Evolutionary conservation across 768 basidiomycete genomes (phyloP).

Genomic region (Tulasnella sp.): DNA sequence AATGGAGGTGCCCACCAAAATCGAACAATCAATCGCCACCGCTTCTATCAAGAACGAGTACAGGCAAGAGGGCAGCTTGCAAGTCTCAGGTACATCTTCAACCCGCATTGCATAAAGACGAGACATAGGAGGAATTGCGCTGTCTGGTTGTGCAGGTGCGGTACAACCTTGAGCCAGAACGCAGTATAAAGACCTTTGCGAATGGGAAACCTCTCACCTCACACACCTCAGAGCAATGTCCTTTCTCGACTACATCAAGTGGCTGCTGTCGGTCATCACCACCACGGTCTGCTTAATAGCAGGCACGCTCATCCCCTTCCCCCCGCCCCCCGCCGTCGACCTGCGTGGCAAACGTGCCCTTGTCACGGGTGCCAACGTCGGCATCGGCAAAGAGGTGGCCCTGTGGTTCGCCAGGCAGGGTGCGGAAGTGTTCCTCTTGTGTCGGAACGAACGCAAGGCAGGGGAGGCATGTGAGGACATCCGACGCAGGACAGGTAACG

Average conservation of each 20-base stretch:
- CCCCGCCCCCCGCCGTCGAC: neutral
- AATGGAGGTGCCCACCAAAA: too few relatives aligned
- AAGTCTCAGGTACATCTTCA: too few relatives aligned
- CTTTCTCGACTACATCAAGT: neutral
- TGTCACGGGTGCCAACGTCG: conserved; percentile 8
- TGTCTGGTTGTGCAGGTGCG: too few relatives aligned
- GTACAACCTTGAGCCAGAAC: too few relatives aligned
- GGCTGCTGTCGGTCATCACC: neutral
- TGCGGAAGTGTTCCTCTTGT: conserved; percentile 11
- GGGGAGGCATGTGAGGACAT: neutral
- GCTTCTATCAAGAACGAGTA: too few relatives aligned
- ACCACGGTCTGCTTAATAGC: neutral
- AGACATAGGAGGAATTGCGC: too few relatives aligned
- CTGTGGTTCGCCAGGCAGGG: neutral
- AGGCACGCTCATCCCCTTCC: neutral
- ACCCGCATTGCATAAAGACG: too few relatives aligned
- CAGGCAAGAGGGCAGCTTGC: too few relatives aligned
- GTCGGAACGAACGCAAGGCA: neutral
- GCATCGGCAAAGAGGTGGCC: conserved; percentile 1
- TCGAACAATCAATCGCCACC: too few relatives aligned
- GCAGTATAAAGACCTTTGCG: too few relatives aligned
- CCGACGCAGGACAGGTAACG: neutral
- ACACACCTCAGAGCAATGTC: too few relatives aligned
- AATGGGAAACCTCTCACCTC: too few relatives aligned
- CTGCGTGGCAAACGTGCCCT: neutral